Percentiles rank a stretch among this genome's conserved stretches.
Evolutionary conservation across 2,329 filamentous ascomycete species (phyloP).

Genomic region (Fusarium verticillioides): DNA sequence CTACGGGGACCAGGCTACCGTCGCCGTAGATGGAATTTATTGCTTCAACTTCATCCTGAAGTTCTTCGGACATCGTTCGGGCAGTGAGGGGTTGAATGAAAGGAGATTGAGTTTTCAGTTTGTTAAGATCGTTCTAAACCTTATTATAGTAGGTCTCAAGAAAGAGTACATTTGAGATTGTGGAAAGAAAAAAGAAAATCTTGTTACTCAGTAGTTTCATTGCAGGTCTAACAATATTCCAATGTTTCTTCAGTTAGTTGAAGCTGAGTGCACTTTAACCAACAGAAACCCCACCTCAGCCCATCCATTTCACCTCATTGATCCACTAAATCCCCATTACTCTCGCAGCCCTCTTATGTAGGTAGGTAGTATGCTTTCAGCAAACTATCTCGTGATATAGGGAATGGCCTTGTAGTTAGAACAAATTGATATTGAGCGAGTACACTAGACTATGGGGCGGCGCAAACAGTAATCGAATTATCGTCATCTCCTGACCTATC

Average conservation of each 20-base stretch:
- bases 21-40: constrained; percentile 87
- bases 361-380: not conserved
- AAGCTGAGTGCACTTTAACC: constrained; percentile 15
- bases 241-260: constrained; percentile 11
- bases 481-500: constrained; percentile 38
- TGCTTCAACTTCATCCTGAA: constrained; percentile 80
- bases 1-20: constrained; percentile 64
- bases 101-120: not conserved
- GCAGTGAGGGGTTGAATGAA: constrained; percentile 14
- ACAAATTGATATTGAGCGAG: constrained; percentile 44
- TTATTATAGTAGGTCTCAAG: not conserved
- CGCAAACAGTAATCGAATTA: constrained; percentile 43
- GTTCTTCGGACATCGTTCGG: constrained; percentile 64
- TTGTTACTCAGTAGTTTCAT: not conserved
- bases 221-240: constrained; percentile 1
- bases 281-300: constrained; percentile 35
- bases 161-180: not conserved
- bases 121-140: not conserved
- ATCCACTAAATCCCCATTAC: constrained; percentile 14
- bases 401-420: constrained; percentile 14
- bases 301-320: constrained; percentile 12
- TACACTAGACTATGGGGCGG: constrained; percentile 45
- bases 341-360: not conserved
- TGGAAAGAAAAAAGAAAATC: no score
- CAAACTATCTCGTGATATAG: not conserved